Evolutionary conservation across 179 eudicot genomes (phyloP).

Genomic region (Beta lomatogona): DNA sequence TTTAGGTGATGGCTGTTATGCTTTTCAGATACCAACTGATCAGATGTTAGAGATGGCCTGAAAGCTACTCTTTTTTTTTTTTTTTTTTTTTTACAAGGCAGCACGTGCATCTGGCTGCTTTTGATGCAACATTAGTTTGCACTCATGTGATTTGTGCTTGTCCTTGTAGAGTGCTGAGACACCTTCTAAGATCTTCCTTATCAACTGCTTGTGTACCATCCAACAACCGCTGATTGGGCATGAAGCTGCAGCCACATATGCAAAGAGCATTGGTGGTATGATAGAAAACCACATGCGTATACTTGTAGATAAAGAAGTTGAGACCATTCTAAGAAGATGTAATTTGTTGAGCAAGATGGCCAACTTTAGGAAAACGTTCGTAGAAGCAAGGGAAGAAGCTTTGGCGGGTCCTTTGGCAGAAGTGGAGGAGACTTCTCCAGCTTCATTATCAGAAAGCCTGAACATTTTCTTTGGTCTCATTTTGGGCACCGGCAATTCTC

Average conservation of each 20-base stretch:
- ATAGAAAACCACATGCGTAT: slow-evolving; percentile 61
- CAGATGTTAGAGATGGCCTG: not conserved
- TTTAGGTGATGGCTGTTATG: too few relatives aligned
- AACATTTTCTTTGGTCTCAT: slow-evolving; percentile 85
- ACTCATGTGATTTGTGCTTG: slow-evolving; percentile 1
- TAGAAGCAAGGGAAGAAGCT: slow-evolving; percentile 17
- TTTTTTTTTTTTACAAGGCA: not conserved
- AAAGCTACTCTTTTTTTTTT: too few relatives aligned
- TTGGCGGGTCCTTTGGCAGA: slow-evolving; percentile 46
- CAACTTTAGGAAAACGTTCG: slow-evolving; percentile 45
- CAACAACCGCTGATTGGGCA: slow-evolving; percentile 79
- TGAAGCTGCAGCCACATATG: slow-evolving; percentile 78
- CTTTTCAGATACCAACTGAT: not conserved
- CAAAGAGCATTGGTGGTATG: slow-evolving; percentile 63
- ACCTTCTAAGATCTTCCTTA: slow-evolving; percentile 84
- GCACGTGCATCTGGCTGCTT: not conserved
- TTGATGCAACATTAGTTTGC: not conserved
- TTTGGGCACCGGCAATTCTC: slow-evolving; percentile 78
- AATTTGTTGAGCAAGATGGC: slow-evolving; percentile 77
- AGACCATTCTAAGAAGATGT: slow-evolving; percentile 66
- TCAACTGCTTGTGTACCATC: slow-evolving; percentile 90
- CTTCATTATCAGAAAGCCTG: slow-evolving; percentile 31
- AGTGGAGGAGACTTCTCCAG: slow-evolving; percentile 42
- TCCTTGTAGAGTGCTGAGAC: slow-evolving; percentile 70
- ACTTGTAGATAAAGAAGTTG: slow-evolving; percentile 89